Evolutionary conservation across 208 protist genomes (phyloP), one percentile per base, ranked within the genome.

Genomic region (Wallacemonas sp.): DNA sequence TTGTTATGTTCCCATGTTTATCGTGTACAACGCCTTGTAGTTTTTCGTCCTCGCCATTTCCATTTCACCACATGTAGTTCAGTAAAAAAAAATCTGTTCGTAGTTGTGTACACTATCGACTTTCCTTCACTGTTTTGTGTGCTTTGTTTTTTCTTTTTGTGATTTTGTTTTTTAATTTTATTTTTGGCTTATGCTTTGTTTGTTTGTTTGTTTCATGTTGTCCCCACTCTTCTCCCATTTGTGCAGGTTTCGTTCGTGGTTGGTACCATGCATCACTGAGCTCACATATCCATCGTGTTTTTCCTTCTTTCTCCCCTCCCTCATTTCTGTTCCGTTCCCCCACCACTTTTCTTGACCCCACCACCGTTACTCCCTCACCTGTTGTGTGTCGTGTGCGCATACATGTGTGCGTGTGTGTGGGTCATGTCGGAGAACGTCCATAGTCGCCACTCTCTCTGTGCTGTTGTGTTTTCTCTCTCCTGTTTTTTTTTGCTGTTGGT

Each of bases 241-340:
- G 17, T 54, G 6, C 14, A 6, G 36, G 24, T 54, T 54, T 54
- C 17, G 17, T 41, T 41, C 9, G 14, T 41, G 36, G 8, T 12
- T 54, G 6, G 17, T 19, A 29, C 24, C 24, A 8, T 54, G 17
- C n/a, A 21, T 24, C 6, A 29, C 6, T 11, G 12, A 54, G 17
- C n/a, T 9, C n/a, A 29, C 46, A 54, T 54, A 54, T 17, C 5
- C 11, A 2, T 24, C 29, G 19, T 29, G 19, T 26, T 41, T 36
- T 11, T 46, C n/a, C 19, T 38, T 17, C 56, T 71, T 16, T 48
- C 44, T 27, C 19, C 23, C 61, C 52, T 56, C 23, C 9, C 27
- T 56, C n/a, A 49, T 66, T 58, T 30, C 56, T 52, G 38, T 49
- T 68, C 2, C 43, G 0, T 63, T 26, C 48, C 27, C 33, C 54